These are phyloP conservation scores for Talaromyces nanjingensis DNA, from an alignment of 495 filamentous ascomycete genomes.

Conservation along the genomic window DNA sequence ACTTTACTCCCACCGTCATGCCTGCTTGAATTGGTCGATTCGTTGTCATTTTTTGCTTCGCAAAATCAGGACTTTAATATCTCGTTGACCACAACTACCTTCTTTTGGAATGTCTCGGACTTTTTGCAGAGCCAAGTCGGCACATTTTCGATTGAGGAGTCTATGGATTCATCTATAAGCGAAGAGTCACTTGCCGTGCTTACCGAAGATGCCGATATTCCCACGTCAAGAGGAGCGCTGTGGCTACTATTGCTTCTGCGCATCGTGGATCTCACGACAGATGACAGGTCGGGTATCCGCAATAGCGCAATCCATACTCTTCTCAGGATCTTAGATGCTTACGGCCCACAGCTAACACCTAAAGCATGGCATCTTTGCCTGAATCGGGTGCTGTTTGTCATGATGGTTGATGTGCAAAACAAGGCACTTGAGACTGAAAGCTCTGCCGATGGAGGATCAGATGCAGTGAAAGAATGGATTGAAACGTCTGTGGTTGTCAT, in stretches of 20 bases:
- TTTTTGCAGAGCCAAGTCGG: constrained; percentile 55
- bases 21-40: constrained; percentile 78
- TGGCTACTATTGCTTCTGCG: constrained; percentile 82
- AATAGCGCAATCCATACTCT: constrained; percentile 90
- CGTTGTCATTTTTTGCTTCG: constrained; percentile 76
- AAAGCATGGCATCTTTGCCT: constrained; percentile 81
- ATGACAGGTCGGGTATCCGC: constrained; percentile 75
- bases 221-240: constrained; percentile 48
- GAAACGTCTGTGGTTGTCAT: constrained; percentile 72
- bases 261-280: constrained; percentile 67
- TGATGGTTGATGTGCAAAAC: constrained; percentile 48
- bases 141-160: constrained; percentile 35
- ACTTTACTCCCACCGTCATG: constrained; percentile 69
- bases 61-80: constrained; percentile 93
- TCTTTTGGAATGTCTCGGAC: constrained; percentile 92
- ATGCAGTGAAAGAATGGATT: constrained; percentile 53
- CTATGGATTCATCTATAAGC: constrained; percentile 31
- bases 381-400: constrained; percentile 67
- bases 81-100: constrained; percentile 85
- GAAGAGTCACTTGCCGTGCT: constrained; percentile 31
- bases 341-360: constrained; percentile 70
- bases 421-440: not conserved
- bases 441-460: constrained; percentile 17
- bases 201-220: constrained; percentile 27
- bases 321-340: constrained; percentile 85